A percentile compares a stretch with the other conserved stretches of the same genome.
Conservation (phyloP, 176 grass and related monocot species). For the Oryza coarctata region DNA sequence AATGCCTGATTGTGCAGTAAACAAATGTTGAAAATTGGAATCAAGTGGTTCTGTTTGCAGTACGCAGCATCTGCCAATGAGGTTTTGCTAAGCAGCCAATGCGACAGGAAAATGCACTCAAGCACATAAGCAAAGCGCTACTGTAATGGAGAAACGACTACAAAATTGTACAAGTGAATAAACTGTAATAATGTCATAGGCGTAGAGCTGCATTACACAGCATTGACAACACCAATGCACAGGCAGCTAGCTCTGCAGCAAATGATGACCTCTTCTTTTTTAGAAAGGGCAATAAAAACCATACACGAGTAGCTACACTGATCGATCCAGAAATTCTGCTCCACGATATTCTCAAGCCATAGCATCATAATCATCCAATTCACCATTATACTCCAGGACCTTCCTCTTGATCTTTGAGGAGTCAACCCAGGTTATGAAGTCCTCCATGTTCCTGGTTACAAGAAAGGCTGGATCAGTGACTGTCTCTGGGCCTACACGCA, state of each 20-base stretch:
- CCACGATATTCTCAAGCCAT: constrained; percentile 38
- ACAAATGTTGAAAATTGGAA: background rate
- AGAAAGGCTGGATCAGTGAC: constrained; percentile 80
- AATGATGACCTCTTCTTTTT: background rate
- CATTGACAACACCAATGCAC: background rate
- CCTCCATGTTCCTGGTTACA: constrained; percentile 95
- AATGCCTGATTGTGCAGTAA: constrained; percentile 11
- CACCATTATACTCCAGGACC: constrained; percentile 62
- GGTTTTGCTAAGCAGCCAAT: too few species aligned
- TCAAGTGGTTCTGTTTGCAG: background rate
- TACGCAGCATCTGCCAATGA: background rate
- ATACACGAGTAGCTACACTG: background rate
- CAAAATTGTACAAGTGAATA: background rate
- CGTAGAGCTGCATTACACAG: background rate
- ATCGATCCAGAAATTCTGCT: constrained; percentile 7
- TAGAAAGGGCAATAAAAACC: background rate
- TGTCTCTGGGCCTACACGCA: constrained; percentile 72
- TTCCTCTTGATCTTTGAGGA: constrained; percentile 83
- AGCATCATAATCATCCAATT: constrained; percentile 71
- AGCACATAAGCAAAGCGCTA: too few species aligned
- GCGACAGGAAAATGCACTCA: background rate
- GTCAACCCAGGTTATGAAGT: constrained; percentile 92
- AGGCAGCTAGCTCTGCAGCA: constrained; percentile 5
- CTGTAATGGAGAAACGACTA: background rate
- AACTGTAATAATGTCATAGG: background rate